These are phyloP conservation scores for Breviolum minutum DNA, from an alignment of 73 alveolate genomes.

Conservation along the genomic window DNA sequence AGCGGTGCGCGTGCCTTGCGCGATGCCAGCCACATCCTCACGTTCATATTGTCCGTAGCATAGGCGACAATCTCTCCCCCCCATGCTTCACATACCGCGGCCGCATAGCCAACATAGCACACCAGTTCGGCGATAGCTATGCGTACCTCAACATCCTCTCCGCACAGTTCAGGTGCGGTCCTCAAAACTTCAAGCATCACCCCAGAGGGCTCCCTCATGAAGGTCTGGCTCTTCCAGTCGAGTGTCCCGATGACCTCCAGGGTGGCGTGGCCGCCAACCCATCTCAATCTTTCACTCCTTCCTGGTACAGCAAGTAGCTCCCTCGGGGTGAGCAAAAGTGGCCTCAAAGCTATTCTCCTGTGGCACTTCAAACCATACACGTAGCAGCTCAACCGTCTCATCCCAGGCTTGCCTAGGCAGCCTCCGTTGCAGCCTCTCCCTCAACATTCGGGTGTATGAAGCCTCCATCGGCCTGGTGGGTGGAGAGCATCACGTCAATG, in stretches of 20 bases:
- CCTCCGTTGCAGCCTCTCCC: background rate
- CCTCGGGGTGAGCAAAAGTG: no score
- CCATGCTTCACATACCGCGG: background rate
- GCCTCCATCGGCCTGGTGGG: no score
- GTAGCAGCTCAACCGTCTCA: no score
- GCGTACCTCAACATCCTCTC: background rate
- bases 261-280: background rate
- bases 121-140: background rate
- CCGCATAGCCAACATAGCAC: background rate
- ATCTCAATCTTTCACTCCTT: no score
- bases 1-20: background rate
- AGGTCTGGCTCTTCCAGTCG: background rate
- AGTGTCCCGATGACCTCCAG: background rate
- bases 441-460: no score
- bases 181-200: no score
- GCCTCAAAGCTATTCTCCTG: no score
- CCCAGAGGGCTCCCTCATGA: background rate
- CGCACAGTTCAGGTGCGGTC: background rate
- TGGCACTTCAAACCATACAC: no score
- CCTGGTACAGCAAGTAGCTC: no score
- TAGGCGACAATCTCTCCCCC: conserved; percentile 20
- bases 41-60: conserved; percentile 23
- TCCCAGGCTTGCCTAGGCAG: background rate
- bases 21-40: background rate
- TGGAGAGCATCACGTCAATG: no score